phyloP scores from a whole-genome alignment of 495 filamentous ascomycete species.

The Amniculicola lignicola region DNA sequence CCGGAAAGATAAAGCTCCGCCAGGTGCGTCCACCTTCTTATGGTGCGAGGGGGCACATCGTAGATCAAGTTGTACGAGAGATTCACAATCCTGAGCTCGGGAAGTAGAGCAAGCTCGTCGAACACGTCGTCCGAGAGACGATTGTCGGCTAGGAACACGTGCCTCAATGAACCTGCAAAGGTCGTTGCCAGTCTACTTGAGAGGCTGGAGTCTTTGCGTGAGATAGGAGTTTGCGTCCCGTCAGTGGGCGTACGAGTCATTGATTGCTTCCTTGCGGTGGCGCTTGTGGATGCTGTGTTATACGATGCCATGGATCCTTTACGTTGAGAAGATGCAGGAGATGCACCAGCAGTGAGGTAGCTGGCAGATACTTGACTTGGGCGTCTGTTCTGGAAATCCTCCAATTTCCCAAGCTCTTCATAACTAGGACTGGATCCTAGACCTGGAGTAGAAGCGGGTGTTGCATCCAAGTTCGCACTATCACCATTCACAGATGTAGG shows the following conservation, averaged over 20 bases:
- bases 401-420: slow-evolving; percentile 71
- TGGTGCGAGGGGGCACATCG: slow-evolving; percentile 83
- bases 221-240: slow-evolving; percentile 55
- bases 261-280: slow-evolving; percentile 71
- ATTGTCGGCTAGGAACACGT: slow-evolving; percentile 90
- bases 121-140: slow-evolving; percentile 90
- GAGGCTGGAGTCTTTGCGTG: slow-evolving; percentile 84
- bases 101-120: slow-evolving; percentile 77
- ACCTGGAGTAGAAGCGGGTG: slow-evolving; percentile 52
- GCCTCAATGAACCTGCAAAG: slow-evolving; percentile 77
- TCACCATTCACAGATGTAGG: slow-evolving; percentile 12
- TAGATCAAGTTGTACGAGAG: slow-evolving; percentile 92
- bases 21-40: slow-evolving; percentile 82
- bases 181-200: slow-evolving; percentile 72
- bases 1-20: slow-evolving; percentile 93
- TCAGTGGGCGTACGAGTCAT: slow-evolving; percentile 63
- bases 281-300: slow-evolving; percentile 52
- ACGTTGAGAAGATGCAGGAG: slow-evolving; percentile 60
- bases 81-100: slow-evolving; percentile 85
- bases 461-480: slow-evolving; percentile 36
- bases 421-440: slow-evolving; percentile 61
- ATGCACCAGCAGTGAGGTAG: slow-evolving; percentile 68
- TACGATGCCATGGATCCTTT: slow-evolving; percentile 82
- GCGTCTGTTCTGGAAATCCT: slow-evolving; percentile 62
- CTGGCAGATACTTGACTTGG: slow-evolving; percentile 78